Base-by-base conservation (phyloP, 2,329 filamentous ascomycete genomes). In the Aciculosporium take region DNA sequence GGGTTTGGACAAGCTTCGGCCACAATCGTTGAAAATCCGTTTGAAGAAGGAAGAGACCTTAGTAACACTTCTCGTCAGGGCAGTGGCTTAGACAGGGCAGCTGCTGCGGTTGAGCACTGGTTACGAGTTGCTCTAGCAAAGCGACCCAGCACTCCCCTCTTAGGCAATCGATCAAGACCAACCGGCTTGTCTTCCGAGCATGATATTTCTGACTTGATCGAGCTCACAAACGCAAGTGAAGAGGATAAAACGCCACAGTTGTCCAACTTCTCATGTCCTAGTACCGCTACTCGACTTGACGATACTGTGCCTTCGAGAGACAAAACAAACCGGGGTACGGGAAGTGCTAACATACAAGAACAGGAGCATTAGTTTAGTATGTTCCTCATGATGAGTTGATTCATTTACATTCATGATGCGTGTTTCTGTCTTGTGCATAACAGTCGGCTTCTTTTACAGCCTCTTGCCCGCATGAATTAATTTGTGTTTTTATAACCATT, bases 51-150 rank as follows among this genome's bases (percentile, higher is more conserved):
- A 15, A 58, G 66, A 33, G 62, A 70, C 43, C 51, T 61, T 15
- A 43, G 56, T 29, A 53, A 67, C 9, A 50, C 61, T 5, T 59
- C 63, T n/a, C 61, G 64, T 37, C 67, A 71, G 36, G 69, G 70
- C 12, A 68, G 61, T 3, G 67, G 72, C 1, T 65, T 96, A 3
- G 87, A 94, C 53, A 84, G 88, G 48, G 80, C 94, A 8, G 87
- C 88, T 1, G 82, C 85, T 5, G 81, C 83, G 2, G 79, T 96
- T 24, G 91, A 96, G 62, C 82, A 80, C 1, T 98, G 91, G 87
- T 68, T 96, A 45, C 72, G 88, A 45, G 85, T 86, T 47, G 79
- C 94, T 29, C 85, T 86, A 45, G 67, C 72, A 5, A 80, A 79
- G 53, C 69, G 73, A 4, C 68, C 71, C 1, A 60, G 61, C 17